Evolutionary conservation across 441 rosid genomes (phyloP).

Genomic region (Populus hybrid): DNA sequence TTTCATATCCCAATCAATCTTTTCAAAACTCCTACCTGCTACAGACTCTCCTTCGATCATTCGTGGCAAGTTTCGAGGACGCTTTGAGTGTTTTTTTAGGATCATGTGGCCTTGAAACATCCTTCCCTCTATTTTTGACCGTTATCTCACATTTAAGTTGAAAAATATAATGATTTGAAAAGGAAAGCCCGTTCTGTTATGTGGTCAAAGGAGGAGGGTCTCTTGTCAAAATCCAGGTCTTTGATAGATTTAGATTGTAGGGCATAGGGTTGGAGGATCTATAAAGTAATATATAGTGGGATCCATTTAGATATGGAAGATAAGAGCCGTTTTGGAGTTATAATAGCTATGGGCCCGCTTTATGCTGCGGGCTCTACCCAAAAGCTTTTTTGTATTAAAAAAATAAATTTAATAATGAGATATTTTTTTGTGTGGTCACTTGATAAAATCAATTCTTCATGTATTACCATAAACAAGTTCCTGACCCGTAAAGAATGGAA

Average conservation of each 20-base stretch:
- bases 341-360: too few relatives aligned
- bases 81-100: not conserved
- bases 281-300: slow-evolving; percentile 19
- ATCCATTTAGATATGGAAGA: slow-evolving; percentile 28
- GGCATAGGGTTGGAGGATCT: slow-evolving; percentile 13
- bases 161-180: not conserved
- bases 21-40: slow-evolving; percentile 12
- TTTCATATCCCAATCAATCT: slow-evolving; percentile 27
- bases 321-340: slow-evolving; percentile 21
- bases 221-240: not conserved
- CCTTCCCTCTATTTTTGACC: not conserved
- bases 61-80: slow-evolving; percentile 1
- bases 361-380: too few relatives aligned
- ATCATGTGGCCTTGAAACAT: not conserved
- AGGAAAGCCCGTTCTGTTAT: not conserved
- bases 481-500: too few relatives aligned
- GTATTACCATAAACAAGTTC: too few relatives aligned
- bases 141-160: not conserved
- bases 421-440: too few relatives aligned
- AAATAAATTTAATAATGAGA: too few relatives aligned
- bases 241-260: slow-evolving; percentile 6
- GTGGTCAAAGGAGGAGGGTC: not conserved
- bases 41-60: slow-evolving; percentile 1
- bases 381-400: too few relatives aligned
- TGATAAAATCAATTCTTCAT: too few relatives aligned